Conservation (phyloP, 2,329 filamentous ascomycete species). For the Cladosporium cucumerinum region DNA sequence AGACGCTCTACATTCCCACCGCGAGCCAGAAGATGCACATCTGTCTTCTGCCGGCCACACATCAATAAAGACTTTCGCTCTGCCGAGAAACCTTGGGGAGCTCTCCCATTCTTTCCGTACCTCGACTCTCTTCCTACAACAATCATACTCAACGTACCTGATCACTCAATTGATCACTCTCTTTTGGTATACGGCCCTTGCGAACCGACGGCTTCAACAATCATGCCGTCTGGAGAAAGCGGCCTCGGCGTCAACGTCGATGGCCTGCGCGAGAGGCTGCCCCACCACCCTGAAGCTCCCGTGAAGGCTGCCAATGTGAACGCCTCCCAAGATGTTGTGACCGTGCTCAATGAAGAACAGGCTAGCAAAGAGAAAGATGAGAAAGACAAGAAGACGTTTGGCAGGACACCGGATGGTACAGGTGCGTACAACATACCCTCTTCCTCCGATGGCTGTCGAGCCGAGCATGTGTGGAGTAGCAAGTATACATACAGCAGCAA, state of each 20-base stretch:
- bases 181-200: not conserved
- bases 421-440: conserved; percentile 56
- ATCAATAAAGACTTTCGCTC: conserved; percentile 9
- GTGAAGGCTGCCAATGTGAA: conserved; percentile 33
- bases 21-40: not conserved
- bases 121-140: not conserved
- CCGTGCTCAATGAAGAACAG: conserved; percentile 50
- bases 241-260: conserved; percentile 4
- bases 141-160: not conserved
- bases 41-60: not conserved
- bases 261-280: conserved; percentile 48
- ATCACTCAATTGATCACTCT: not conserved
- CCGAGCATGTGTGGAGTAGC: conserved; percentile 8
- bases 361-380: conserved; percentile 46
- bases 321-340: conserved; percentile 46
- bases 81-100: not conserved
- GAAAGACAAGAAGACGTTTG: conserved; percentile 74
- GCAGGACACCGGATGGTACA: conserved; percentile 84
- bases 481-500: conserved; percentile 15
- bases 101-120: not conserved
- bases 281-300: conserved; percentile 33
- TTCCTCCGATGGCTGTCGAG: conserved; percentile 3
- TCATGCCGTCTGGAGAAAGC: conserved; percentile 11
- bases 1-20: not conserved
- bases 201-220: conserved; percentile 14